phyloP scores from a whole-genome alignment of 2,329 filamentous ascomycete genomes.

The Diaporthe humulicola region DNA sequence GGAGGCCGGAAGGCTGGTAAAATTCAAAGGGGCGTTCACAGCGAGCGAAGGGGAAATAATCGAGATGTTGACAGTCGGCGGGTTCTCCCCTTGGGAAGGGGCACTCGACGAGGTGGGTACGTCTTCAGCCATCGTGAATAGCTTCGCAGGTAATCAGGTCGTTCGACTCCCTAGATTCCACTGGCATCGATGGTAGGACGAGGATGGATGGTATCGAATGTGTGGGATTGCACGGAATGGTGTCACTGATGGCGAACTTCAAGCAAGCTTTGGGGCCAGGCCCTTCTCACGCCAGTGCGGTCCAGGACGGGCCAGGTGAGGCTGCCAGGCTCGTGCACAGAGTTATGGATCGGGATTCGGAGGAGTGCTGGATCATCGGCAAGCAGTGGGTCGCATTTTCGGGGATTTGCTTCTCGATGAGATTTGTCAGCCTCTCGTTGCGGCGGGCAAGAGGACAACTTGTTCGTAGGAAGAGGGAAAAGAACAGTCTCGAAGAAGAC shows the following conservation, averaged over 20 bases:
- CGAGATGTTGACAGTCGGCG: conserved; percentile 65
- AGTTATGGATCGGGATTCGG: conserved; percentile 27
- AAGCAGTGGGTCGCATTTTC: conserved; percentile 24
- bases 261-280: conserved; percentile 29
- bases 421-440: neutral
- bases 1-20: conserved; percentile 61
- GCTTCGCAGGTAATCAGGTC: conserved; percentile 35
- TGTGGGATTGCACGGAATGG: neutral
- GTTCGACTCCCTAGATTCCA: conserved; percentile 31
- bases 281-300: conserved; percentile 36
- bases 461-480: neutral
- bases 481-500: neutral
- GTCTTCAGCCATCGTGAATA: conserved; percentile 56
- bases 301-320: conserved; percentile 19
- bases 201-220: neutral
- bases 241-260: neutral
- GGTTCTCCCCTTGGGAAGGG: conserved; percentile 42
- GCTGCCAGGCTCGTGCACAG: conserved; percentile 34
- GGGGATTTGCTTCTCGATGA: neutral
- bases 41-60: conserved; percentile 71
- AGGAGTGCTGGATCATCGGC: conserved; percentile 21
- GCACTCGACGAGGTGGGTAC: conserved; percentile 46
- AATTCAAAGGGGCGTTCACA: conserved; percentile 63
- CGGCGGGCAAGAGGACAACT: conserved; percentile 3
- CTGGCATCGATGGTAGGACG: conserved; percentile 4